Percentiles rank a stretch among this genome's conserved stretches.
These are phyloP conservation scores for Beta macrorhiza DNA, from an alignment of 179 eudicot species.

Conservation along the genomic window DNA sequence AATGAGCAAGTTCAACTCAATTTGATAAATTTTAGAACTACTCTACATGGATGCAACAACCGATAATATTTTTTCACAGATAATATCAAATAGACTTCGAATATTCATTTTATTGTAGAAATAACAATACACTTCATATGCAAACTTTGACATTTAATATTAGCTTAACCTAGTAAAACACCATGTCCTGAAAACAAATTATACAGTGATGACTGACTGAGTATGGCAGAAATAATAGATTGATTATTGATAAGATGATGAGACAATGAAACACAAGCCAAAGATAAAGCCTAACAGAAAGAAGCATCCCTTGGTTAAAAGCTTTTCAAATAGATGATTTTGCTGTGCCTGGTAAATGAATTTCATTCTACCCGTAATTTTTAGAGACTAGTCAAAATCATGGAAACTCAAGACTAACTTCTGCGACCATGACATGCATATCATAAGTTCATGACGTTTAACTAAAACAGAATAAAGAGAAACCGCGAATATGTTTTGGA, in stretches of 20 bases:
- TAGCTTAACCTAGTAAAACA: neutral
- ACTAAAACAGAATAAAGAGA: neutral
- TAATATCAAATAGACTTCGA: neutral
- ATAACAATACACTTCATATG: neutral
- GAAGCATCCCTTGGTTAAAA: neutral
- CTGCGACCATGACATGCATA: slow-evolving; percentile 1
- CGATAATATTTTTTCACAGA: neutral
- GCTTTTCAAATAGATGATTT: neutral
- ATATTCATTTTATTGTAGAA: neutral
- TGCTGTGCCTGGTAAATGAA: neutral
- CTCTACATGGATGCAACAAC: neutral
- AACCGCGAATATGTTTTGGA: neutral
- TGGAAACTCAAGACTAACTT: neutral
- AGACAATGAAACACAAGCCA: neutral
- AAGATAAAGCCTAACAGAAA: neutral
- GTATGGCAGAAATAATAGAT: neutral
- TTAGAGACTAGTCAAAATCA: neutral
- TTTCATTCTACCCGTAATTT: neutral
- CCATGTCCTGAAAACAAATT: neutral
- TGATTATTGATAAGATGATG: too few relatives aligned
- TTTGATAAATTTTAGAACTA: neutral
- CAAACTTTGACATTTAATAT: neutral
- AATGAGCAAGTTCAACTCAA: neutral
- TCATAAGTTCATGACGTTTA: neutral
- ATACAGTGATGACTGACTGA: too few relatives aligned